Evolutionary conservation across 1,139 yeast species (phyloP).

Genomic region (Protomyces arabidopsidicola): DNA sequence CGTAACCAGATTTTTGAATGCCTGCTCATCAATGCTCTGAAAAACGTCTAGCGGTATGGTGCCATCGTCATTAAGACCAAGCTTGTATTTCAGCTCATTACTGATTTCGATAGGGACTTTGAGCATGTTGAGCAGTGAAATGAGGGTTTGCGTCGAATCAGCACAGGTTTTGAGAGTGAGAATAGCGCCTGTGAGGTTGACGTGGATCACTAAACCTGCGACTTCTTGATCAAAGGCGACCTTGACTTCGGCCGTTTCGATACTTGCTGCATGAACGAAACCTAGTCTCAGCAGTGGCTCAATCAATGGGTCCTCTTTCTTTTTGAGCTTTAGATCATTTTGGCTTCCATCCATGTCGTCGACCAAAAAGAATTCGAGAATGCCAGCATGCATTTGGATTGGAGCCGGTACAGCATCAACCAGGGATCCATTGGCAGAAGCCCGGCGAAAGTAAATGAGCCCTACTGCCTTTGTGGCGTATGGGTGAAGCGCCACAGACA

Average conservation of each 20-base stretch:
- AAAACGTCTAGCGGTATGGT: slow-evolving; percentile 47
- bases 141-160: slow-evolving; percentile 70
- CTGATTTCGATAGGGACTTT: slow-evolving; percentile 57
- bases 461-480: slow-evolving; percentile 5
- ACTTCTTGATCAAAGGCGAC: slow-evolving; percentile 9
- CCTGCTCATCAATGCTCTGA: slow-evolving; percentile 47
- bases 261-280: slow-evolving; percentile 32
- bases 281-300: slow-evolving; percentile 27
- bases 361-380: slow-evolving; percentile 31
- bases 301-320: neutral
- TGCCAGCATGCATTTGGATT: slow-evolving; percentile 18
- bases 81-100: slow-evolving; percentile 47
- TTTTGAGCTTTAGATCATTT: neutral
- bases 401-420: neutral
- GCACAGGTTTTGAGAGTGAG: slow-evolving; percentile 65
- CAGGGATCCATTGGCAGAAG: neutral
- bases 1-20: slow-evolving; percentile 34
- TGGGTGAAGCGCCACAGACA: slow-evolving; percentile 8
- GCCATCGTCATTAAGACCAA: slow-evolving; percentile 30
- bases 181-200: slow-evolving; percentile 46
- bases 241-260: slow-evolving; percentile 23
- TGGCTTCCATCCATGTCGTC: slow-evolving; percentile 19
- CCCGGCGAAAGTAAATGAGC: slow-evolving; percentile 5
- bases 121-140: slow-evolving; percentile 65
- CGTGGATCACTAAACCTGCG: neutral